Base-by-base conservation (phyloP, 2,329 filamentous ascomycete species). In the Diaporthe vexans region DNA sequence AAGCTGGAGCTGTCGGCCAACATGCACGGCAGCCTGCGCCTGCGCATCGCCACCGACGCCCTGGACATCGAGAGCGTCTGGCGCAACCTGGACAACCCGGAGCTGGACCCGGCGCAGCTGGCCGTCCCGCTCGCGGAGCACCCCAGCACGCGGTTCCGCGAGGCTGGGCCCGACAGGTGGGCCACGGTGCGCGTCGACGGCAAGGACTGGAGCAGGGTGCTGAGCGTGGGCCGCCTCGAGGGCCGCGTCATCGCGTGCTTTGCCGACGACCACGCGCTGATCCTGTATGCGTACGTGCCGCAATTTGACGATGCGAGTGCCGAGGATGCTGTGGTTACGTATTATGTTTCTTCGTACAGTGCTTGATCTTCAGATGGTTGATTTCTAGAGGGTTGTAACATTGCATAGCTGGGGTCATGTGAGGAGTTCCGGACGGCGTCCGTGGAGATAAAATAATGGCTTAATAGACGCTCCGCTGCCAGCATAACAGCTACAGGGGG, bases 181-280 rank as follows among this genome's bases (percentile, higher is more conserved):
- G 94, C 95, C 1, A 95, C 91, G 33, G 96, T 98, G 48, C 89
- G 94, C 71, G 95, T 98, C 33, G 97, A 98, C 84, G 97, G 95
- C 46, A 93, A 92, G 82, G 97, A 99, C 82, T 98, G 97, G 96
- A 95, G 95, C 43, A 91, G 91, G 78, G 96, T 98, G n/a, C 87
- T 99, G 77, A 97, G 95, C 82, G 95, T 98, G 17, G 96, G 96
- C 1, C 88, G 95, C 68, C 85, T 98, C 40, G 96, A 97, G 78
- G 96, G 95, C 0, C 89, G 95, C 78, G 96, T 98, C 69, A 97
- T 98, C 86, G 97, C 95, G 73, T 98, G 95, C 81, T 95, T 97
- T 82, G 92, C 92, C 52, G 88, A 97, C 79, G 93, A 94, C 71
- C 92, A 95, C 81, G 94, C 94, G 3, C 82, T 97, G 76, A 94